Percentiles rank a stretch among this genome's conserved stretches.
phyloP scores from a whole-genome alignment of 78 protist species.

The Dictyostelium discoideum region DNA sequence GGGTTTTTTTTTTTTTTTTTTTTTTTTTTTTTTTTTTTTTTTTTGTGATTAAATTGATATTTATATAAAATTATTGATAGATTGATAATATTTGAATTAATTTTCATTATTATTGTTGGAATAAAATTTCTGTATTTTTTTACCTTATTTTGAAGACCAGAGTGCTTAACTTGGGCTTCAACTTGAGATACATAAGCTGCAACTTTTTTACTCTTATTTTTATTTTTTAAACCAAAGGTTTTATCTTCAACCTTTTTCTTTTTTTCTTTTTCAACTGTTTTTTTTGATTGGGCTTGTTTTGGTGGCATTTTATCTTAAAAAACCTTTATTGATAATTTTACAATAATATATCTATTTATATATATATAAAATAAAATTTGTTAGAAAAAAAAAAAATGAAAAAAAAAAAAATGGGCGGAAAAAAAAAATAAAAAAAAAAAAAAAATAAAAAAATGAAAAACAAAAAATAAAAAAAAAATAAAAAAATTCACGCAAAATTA shows the following conservation, averaged over 20 bases:
- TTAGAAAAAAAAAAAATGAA: not conserved
- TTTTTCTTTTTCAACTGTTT: slow-evolving; percentile 80
- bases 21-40: not conserved
- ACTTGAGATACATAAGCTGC: slow-evolving; percentile 75
- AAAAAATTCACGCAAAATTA: not conserved
- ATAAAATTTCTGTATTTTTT: too few relatives aligned
- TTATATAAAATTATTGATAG: too few relatives aligned
- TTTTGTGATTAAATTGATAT: too few relatives aligned
- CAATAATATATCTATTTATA: not conserved
- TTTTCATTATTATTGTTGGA: too few relatives aligned
- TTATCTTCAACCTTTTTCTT: slow-evolving; percentile 92
- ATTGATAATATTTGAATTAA: too few relatives aligned
- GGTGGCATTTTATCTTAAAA: slow-evolving; percentile 51
- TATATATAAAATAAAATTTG: too few relatives aligned
- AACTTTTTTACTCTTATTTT: slow-evolving; percentile 90
- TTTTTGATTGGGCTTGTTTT: slow-evolving; percentile 49
- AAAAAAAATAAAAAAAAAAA: too few relatives aligned
- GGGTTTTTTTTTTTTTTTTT: not conserved
- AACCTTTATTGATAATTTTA: too few relatives aligned
- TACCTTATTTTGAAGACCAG: slow-evolving; percentile 51
- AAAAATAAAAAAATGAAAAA: too few relatives aligned
- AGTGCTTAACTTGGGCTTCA: slow-evolving; percentile 25
- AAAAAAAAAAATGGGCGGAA: not conserved
- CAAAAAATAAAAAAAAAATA: not conserved
- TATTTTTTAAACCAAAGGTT: slow-evolving; percentile 96